phyloP scores from a whole-genome alignment of 495 filamentous ascomycete species.

The Penicillium malachiteum region DNA sequence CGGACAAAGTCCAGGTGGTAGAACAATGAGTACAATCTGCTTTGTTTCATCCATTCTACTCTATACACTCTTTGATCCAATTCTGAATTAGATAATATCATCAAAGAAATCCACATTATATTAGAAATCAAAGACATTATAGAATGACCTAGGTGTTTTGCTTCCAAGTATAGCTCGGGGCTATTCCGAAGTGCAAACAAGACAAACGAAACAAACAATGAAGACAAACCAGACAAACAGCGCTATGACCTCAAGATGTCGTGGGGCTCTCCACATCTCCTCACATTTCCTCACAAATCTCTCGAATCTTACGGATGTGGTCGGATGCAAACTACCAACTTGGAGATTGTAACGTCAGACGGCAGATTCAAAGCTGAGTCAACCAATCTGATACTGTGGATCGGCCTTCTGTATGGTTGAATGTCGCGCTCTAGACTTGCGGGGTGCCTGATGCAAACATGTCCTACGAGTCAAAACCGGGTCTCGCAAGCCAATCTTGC shows the following conservation, averaged over 20 bases:
- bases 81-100: too few species aligned
- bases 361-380: conserved; percentile 11
- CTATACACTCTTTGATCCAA: too few species aligned
- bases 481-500: conserved; percentile 9
- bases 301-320: conserved; percentile 1
- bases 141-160: too few species aligned
- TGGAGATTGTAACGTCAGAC: conserved; percentile 18
- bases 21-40: too few species aligned
- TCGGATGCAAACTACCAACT: conserved; percentile 17
- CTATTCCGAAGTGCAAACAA: conserved; percentile 6
- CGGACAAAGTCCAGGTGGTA: too few species aligned
- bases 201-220: conserved; percentile 11
- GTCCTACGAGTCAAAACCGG: conserved; percentile 18
- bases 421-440: conserved; percentile 24
- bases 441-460: conserved; percentile 29
- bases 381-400: conserved; percentile 18
- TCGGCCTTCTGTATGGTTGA: conserved; percentile 6
- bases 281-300: neutral
- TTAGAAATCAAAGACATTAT: too few species aligned
- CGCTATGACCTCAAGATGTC: conserved; percentile 11
- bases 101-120: too few species aligned
- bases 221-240: conserved; percentile 7
- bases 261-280: neutral
- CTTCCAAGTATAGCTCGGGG: neutral
- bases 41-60: too few species aligned